phyloP scores from a whole-genome alignment of 2,329 filamentous ascomycete species.

The Mollisia scopiformis region DNA sequence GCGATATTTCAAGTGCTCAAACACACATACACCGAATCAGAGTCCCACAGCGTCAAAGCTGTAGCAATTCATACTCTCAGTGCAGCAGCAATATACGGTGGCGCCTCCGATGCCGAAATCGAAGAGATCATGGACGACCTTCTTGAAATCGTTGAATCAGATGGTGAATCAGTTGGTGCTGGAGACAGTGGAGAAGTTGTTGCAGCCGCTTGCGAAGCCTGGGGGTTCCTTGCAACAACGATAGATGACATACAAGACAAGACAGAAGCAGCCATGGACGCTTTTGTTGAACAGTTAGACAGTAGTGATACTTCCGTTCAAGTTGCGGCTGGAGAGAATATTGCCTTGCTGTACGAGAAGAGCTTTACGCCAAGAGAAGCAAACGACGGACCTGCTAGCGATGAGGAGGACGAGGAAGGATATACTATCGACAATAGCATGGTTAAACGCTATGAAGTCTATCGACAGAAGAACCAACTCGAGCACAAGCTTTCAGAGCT shows the following conservation, averaged over 20 bases:
- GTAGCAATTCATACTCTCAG: slow-evolving; percentile 68
- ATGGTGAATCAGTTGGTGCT: slow-evolving; percentile 65
- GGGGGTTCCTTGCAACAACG: slow-evolving; percentile 69
- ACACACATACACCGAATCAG: slow-evolving; percentile 60
- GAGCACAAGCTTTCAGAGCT: slow-evolving; percentile 61
- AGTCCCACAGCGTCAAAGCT: slow-evolving; percentile 60
- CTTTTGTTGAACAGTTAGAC: slow-evolving; percentile 71
- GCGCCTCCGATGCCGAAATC: slow-evolving; percentile 63
- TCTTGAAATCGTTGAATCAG: slow-evolving; percentile 69
- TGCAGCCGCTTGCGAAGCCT: slow-evolving; percentile 67
- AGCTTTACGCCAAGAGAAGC: slow-evolving; percentile 50
- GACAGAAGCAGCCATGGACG: slow-evolving; percentile 66
- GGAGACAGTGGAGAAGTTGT: slow-evolving; percentile 64
- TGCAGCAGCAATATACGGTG: slow-evolving; percentile 65
- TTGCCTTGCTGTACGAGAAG: slow-evolving; percentile 73
- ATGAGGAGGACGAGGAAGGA: slow-evolving; percentile 43
- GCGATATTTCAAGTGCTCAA: slow-evolving; percentile 58
- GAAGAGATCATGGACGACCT: slow-evolving; percentile 67
- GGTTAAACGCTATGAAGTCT: slow-evolving; percentile 69
- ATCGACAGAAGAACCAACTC: slow-evolving; percentile 64
- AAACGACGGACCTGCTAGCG: slow-evolving; percentile 46
- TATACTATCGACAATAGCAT: slow-evolving; percentile 42
- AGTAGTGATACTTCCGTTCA: slow-evolving; percentile 64
- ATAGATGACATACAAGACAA: slow-evolving; percentile 67
- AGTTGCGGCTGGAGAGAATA: slow-evolving; percentile 72